These are phyloP conservation scores for Hondaea fermentalgiana DNA, from an alignment of 108 stramenopile species.

Conservation along the genomic window DNA sequence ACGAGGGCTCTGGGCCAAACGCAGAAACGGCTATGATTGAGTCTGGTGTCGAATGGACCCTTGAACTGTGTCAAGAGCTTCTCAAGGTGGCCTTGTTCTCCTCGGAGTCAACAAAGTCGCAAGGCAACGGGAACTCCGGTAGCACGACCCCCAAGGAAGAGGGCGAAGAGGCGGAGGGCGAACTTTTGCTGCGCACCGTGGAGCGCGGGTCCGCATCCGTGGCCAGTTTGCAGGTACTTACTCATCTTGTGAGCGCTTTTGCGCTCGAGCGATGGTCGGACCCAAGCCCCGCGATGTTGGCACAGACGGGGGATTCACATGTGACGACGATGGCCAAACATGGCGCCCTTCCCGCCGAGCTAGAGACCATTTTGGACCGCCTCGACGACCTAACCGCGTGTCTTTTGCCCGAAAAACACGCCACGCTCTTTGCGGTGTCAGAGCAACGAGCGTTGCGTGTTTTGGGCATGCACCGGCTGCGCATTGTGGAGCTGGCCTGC, in stretches of 20 bases:
- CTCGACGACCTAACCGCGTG: not conserved
- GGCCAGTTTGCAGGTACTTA: not conserved
- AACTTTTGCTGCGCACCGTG: not conserved
- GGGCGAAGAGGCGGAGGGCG: not conserved
- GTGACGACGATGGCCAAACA: not conserved
- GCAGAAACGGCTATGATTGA: conserved; percentile 8
- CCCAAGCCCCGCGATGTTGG: not conserved
- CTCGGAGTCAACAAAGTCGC: not conserved
- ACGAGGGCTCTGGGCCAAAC: not conserved
- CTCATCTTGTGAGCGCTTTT: conserved; percentile 16
- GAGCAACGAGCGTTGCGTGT: not conserved
- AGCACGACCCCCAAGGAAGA: not conserved
- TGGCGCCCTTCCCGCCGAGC: not conserved
- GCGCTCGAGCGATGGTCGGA: conserved; percentile 10
- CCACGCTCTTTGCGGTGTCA: not conserved
- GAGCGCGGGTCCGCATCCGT: conserved; percentile 3
- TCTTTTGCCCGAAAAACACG: not conserved
- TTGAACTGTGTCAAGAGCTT: not conserved
- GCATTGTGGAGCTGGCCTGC: not conserved
- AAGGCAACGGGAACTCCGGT: not conserved
- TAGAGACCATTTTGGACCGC: not conserved
- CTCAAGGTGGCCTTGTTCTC: not conserved
- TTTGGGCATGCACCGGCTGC: not conserved
- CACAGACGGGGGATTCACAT: not conserved
- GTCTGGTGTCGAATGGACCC: not conserved